These are phyloP conservation scores for Aspergillus jensenii DNA, from an alignment of 2,329 filamentous ascomycete species.

Conservation along the genomic window DNA sequence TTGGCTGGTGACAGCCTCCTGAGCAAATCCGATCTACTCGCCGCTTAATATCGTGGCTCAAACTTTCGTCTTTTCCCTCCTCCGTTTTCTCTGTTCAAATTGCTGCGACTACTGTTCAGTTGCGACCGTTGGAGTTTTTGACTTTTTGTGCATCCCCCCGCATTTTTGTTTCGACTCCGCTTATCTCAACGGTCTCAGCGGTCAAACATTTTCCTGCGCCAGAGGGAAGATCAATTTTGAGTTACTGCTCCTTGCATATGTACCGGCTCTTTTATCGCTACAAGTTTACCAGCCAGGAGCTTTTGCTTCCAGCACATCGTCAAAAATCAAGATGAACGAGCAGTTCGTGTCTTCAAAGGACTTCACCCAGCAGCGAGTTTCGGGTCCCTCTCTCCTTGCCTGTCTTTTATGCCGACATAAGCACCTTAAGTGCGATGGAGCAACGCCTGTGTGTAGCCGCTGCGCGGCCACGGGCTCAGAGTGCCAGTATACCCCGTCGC, in stretches of 20 bases:
- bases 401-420: conserved; percentile 54
- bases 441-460: conserved; percentile 64
- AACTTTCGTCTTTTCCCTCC: not conserved
- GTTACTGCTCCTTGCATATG: not conserved
- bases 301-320: not conserved
- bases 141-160: conserved; percentile 1
- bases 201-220: not conserved
- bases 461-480: conserved; percentile 60
- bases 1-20: conserved; percentile 8
- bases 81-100: not conserved
- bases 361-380: conserved; percentile 21
- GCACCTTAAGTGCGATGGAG: conserved; percentile 75
- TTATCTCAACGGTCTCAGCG: not conserved
- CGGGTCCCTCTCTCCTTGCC: conserved; percentile 43
- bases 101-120: not conserved
- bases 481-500: conserved; percentile 72
- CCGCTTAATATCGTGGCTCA: not conserved
- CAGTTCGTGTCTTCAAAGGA: conserved; percentile 19
- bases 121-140: not conserved
- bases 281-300: not conserved
- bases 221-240: not conserved
- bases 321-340: conserved; percentile 26
- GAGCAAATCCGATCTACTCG: conserved; percentile 1
- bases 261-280: not conserved
- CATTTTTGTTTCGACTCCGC: conserved; percentile 2